A percentile compares a stretch with the other conserved stretches of the same genome.
Evolutionary conservation across 1,139 yeast genomes (phyloP).

Genomic region (Ogataea hybrid): DNA sequence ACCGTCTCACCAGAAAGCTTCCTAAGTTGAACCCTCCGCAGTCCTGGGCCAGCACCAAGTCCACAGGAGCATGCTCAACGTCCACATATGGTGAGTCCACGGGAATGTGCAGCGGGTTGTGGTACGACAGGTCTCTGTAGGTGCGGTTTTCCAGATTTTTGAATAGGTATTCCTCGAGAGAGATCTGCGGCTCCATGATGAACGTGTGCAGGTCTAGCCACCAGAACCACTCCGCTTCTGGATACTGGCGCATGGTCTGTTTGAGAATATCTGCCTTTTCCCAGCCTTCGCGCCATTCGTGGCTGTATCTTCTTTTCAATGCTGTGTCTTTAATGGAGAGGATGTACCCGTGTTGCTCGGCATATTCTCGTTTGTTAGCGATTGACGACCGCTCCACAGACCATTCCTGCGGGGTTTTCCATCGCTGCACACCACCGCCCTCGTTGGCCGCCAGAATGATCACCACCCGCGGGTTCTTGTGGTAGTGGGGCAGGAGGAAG

Average conservation of each 20-base stretch:
- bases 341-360: constrained; percentile 85
- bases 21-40: constrained; percentile 97
- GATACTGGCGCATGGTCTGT: constrained; percentile 95
- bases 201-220: constrained; percentile 95
- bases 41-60: constrained; percentile 86
- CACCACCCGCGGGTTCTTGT: constrained; percentile 60
- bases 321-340: constrained; percentile 89
- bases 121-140: constrained; percentile 63
- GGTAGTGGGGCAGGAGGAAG: constrained; percentile 20
- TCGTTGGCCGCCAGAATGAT: constrained; percentile 93
- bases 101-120: constrained; percentile 73
- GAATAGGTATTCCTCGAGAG: constrained; percentile 78
- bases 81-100: constrained; percentile 76
- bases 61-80: constrained; percentile 59
- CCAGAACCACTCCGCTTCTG: constrained; percentile 98
- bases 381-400: constrained; percentile 90
- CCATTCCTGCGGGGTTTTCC: constrained; percentile 99
- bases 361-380: constrained; percentile 85
- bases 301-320: constrained; percentile 83
- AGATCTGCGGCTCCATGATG: constrained; percentile 90
- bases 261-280: constrained; percentile 90
- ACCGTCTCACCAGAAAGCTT: constrained; percentile 78
- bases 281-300: constrained; percentile 99
- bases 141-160: constrained; percentile 65
- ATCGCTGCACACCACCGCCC: constrained; percentile 95